Evolutionary conservation across 208 protist species (phyloP).

Genomic region (Herpetomonas samuelpessoai): DNA sequence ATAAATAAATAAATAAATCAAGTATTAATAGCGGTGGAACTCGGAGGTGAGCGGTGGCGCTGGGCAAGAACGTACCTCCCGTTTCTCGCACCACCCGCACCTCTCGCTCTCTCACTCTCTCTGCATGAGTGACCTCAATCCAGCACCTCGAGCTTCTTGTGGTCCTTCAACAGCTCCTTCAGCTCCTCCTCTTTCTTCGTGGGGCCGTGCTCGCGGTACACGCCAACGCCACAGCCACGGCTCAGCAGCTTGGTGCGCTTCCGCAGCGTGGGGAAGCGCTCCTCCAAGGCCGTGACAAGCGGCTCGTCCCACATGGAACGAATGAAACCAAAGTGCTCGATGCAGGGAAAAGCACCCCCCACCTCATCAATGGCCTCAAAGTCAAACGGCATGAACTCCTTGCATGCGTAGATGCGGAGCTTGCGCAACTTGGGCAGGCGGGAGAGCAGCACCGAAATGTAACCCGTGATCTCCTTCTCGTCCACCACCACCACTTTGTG

Average conservation of each 20-base stretch:
- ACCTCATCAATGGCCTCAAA: background rate
- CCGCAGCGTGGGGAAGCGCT: background rate
- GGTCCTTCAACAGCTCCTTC: background rate
- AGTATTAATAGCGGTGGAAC: too few species aligned
- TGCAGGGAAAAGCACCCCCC: background rate
- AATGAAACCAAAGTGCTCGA: background rate
- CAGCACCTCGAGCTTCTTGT: background rate
- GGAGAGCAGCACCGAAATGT: background rate
- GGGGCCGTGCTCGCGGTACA: background rate
- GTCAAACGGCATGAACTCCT: background rate
- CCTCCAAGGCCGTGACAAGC: background rate
- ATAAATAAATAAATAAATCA: too few species aligned
- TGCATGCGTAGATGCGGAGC: background rate
- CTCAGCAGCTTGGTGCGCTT: background rate
- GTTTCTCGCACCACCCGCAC: too few species aligned
- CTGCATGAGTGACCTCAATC: too few species aligned
- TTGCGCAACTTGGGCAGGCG: background rate
- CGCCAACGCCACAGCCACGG: background rate
- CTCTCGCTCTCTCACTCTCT: too few species aligned
- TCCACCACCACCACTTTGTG: background rate
- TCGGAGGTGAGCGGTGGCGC: too few species aligned
- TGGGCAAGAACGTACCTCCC: too few species aligned
- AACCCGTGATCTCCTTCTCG: background rate
- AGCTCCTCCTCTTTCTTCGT: background rate
- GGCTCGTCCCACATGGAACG: background rate